A percentile compares a stretch with the other conserved stretches of the same genome.
phyloP scores from a whole-genome alignment of 768 basidiomycete species.

The Galerina sulciceps region DNA sequence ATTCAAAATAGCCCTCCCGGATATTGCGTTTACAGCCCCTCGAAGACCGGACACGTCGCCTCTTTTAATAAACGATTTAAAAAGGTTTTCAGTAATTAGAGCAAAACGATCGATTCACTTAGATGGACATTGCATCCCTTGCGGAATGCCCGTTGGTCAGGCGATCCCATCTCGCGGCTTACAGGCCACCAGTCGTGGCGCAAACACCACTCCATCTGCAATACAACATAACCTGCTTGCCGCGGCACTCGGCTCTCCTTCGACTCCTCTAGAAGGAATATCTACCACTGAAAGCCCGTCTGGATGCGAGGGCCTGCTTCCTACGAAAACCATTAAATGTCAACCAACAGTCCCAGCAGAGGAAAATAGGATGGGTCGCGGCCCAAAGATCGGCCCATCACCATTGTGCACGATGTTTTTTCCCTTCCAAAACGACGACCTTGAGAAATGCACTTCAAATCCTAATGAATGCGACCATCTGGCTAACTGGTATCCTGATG shows the following conservation, averaged over 20 bases:
- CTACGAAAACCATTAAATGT: neutral
- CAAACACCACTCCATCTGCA: neutral
- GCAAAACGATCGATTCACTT: too few relatives aligned
- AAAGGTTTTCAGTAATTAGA: too few relatives aligned
- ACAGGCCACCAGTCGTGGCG: too few relatives aligned
- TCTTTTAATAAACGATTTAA: too few relatives aligned
- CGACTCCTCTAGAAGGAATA: neutral
- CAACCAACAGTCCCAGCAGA: slow-evolving; percentile 10
- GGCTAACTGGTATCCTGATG: neutral
- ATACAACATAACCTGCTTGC: neutral
- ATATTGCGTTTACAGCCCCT: neutral
- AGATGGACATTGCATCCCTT: too few relatives aligned
- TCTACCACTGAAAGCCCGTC: neutral
- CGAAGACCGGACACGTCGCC: neutral
- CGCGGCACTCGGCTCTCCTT: neutral
- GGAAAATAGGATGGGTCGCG: slow-evolving; percentile 32
- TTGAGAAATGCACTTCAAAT: neutral
- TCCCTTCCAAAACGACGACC: slow-evolving; percentile 1
- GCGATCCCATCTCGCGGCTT: too few relatives aligned
- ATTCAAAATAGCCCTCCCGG: neutral
- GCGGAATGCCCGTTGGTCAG: too few relatives aligned
- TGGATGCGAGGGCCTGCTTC: neutral
- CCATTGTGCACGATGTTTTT: slow-evolving; percentile 49
- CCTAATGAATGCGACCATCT: neutral
- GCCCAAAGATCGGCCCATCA: slow-evolving; percentile 48